Percentiles rank a stretch among this genome's conserved stretches.
Conservation (phyloP, 192 early-diverging fungal genomes). For the Podila minutissima region DNA sequence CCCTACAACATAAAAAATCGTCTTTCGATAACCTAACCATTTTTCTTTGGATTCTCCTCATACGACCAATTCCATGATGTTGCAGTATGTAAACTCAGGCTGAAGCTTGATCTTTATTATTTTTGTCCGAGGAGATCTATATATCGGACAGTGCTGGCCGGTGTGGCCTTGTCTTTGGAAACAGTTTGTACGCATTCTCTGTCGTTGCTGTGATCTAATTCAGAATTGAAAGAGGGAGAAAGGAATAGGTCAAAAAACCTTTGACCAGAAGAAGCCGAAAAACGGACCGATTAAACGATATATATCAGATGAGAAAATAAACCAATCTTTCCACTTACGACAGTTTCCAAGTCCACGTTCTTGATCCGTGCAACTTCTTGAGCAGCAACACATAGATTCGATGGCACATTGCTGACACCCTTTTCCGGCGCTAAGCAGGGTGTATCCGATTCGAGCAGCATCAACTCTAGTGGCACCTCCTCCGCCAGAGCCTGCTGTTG, state of each 20-base stretch:
- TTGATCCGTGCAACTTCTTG: slow-evolving; percentile 63
- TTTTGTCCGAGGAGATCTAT: slow-evolving; percentile 1
- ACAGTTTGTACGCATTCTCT: slow-evolving; percentile 51
- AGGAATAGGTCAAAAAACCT: not conserved
- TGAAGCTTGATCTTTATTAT: not conserved
- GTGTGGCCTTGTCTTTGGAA: slow-evolving; percentile 47
- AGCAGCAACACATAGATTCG: slow-evolving; percentile 55
- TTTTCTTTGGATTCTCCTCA: not conserved
- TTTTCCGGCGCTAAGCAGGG: slow-evolving; percentile 63
- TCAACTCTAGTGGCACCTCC: slow-evolving; percentile 55
- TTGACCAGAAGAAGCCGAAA: not conserved
- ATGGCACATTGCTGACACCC: slow-evolving; percentile 60
- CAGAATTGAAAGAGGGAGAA: not conserved
- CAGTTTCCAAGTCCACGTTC: slow-evolving; percentile 55
- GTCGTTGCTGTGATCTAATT: slow-evolving; percentile 46
- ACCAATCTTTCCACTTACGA: slow-evolving; percentile 45
- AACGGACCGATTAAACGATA: too few species aligned
- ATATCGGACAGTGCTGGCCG: slow-evolving; percentile 16
- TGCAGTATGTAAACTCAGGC: not conserved
- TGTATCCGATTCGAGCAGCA: slow-evolving; percentile 68
- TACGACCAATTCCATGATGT: not conserved
- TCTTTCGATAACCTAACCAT: not conserved
- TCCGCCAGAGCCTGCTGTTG: slow-evolving; percentile 60
- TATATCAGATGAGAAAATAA: not conserved
- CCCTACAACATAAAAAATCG: too few species aligned